These are phyloP conservation scores for Rhodotorula sp. DNA, from an alignment of 1,284 basidiomycete genomes.

Conservation along the genomic window DNA sequence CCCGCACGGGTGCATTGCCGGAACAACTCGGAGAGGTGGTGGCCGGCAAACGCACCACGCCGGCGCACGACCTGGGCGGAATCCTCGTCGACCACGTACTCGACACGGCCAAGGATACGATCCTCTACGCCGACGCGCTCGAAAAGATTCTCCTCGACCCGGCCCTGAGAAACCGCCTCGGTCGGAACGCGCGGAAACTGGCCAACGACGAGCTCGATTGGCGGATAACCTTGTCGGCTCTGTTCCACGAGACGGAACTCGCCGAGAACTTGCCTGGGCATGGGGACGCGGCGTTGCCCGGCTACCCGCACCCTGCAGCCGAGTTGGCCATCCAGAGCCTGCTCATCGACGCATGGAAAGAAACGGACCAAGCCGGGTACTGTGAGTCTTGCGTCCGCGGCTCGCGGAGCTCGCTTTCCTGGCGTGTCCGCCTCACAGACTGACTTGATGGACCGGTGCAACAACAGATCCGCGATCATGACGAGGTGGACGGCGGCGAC, in stretches of 20 bases:
- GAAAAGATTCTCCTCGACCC: conserved; percentile 21
- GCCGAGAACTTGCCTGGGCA: conserved; percentile 22
- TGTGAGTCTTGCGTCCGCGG: conserved; percentile 5
- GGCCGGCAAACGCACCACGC: conserved; percentile 1
- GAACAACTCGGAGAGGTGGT: conserved; percentile 33
- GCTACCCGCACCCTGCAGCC: conserved; percentile 29
- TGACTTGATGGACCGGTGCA: no score
- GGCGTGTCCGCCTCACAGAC: no score
- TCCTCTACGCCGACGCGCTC: conserved; percentile 30
- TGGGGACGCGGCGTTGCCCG: neutral
- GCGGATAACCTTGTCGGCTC: conserved; percentile 19
- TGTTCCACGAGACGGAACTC: conserved; percentile 27
- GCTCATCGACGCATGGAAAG: conserved; percentile 20
- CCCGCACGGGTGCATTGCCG: conserved; percentile 34
- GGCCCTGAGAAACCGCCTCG: conserved; percentile 5
- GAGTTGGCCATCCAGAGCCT: conserved; percentile 27
- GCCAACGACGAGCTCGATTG: conserved; percentile 34
- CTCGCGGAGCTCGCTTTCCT: no score
- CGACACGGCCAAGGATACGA: conserved; percentile 16
- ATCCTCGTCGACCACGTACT: conserved; percentile 35
- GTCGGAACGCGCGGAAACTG: conserved; percentile 26
- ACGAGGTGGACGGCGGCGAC: no score
- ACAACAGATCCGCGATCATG: no score
- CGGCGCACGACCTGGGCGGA: conserved; percentile 19
- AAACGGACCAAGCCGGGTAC: conserved; percentile 13